Conservation (phyloP, 164 flowering plant genomes). For the Warburgia ugandensis region DNA sequence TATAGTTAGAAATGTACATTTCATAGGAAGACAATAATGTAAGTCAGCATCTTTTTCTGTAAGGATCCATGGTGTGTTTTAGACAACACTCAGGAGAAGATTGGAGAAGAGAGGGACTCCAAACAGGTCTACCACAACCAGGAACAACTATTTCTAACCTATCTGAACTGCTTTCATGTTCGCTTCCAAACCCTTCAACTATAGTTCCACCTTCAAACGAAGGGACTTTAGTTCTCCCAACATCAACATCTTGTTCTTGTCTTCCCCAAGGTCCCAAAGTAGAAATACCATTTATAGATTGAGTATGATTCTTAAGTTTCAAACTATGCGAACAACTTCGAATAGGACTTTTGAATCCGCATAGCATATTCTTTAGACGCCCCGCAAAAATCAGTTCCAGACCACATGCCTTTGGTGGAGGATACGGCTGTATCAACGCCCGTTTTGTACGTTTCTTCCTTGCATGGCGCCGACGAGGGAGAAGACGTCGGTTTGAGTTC, state of each 20-base stretch:
- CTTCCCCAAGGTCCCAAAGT: conserved; percentile 1
- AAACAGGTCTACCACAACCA: neutral
- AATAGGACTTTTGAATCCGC: conserved; percentile 38
- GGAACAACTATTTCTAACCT: neutral
- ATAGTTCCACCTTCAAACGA: neutral
- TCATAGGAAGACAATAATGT: no score
- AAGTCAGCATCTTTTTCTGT: no score
- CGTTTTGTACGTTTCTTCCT: neutral
- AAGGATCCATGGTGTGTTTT: no score
- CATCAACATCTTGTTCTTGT: neutral
- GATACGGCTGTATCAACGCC: neutral
- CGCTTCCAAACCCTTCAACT: neutral
- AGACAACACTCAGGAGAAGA: neutral
- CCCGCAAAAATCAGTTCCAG: conserved; percentile 35
- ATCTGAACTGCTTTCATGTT: neutral
- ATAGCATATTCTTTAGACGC: conserved; percentile 40
- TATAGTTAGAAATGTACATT: no score
- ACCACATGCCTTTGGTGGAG: conserved; percentile 40
- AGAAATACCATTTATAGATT: neutral
- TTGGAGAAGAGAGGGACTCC: neutral
- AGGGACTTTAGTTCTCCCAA: neutral
- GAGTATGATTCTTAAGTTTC: conserved; percentile 8
- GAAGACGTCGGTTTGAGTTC: neutral
- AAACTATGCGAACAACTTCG: conserved; percentile 10
- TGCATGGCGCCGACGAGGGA: neutral